Percentiles rank a stretch among this genome's conserved stretches.
Evolutionary conservation across 2,329 filamentous ascomycete genomes (phyloP).

Genomic region (Catunica adiposa): DNA sequence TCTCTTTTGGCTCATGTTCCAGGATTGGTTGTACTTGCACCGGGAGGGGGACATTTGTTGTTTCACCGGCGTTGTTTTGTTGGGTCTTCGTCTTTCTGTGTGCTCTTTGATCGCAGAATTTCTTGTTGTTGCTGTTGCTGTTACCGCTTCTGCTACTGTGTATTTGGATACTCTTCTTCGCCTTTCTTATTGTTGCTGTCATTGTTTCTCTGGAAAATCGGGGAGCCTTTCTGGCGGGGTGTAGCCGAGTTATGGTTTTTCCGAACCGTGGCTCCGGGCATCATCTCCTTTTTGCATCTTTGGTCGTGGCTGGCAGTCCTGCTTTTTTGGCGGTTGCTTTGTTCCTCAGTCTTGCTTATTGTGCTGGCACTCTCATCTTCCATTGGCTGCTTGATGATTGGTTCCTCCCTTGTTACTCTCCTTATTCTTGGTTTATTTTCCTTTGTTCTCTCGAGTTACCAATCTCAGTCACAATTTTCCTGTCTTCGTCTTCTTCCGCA

Average conservation of each 20-base stretch:
- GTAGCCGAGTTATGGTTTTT: conserved; percentile 10
- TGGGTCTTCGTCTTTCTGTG: no score
- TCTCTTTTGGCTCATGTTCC: conserved; percentile 14
- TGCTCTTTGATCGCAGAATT: not conserved
- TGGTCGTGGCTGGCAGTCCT: conserved; percentile 9
- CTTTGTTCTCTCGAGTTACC: not conserved
- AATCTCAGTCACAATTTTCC: not conserved
- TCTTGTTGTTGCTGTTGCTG: no score
- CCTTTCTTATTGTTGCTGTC: no score
- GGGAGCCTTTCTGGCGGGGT: not conserved
- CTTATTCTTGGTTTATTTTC: not conserved
- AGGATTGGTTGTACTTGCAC: conserved; percentile 13
- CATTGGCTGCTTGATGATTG: conserved; percentile 1
- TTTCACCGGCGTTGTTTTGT: conserved; percentile 14
- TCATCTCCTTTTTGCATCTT: conserved; percentile 10
- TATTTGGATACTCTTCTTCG: conserved; percentile 2
- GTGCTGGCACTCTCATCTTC: not conserved
- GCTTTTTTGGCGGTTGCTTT: not conserved
- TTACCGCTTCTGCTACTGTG: not conserved
- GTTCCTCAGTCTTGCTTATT: conserved; percentile 3
- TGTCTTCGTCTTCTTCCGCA: not conserved
- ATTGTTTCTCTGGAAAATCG: no score
- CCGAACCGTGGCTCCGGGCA: conserved; percentile 10
- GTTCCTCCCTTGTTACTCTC: not conserved
- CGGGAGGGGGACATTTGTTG: conserved; percentile 6